Percentiles rank a stretch among this genome's conserved stretches.
phyloP scores from a whole-genome alignment of 129 eudicot genomes.

The Apium graveolens region DNA sequence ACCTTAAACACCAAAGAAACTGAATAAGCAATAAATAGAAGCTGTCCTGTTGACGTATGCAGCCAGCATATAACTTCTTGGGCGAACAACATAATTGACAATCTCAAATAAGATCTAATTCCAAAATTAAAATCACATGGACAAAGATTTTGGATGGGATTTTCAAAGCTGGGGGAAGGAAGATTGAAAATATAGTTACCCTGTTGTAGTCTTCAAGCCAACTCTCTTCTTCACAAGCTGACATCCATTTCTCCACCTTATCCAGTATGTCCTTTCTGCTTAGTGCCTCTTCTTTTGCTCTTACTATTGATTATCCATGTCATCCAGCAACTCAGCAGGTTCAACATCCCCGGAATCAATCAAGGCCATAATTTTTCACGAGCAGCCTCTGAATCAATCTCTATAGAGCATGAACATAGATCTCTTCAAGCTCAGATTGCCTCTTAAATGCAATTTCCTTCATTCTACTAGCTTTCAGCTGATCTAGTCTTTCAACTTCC shows the following conservation, averaged over 20 bases:
- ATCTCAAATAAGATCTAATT: no score
- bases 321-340: constrained; percentile 84
- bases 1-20: background rate
- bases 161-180: background rate
- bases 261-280: constrained; percentile 94
- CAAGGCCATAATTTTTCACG: constrained; percentile 57
- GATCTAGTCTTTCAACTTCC: constrained; percentile 91
- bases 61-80: background rate
- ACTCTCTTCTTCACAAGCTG: constrained; percentile 98
- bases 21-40: background rate
- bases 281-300: constrained; percentile 88
- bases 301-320: constrained; percentile 83
- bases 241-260: constrained; percentile 97
- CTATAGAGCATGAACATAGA: constrained; percentile 68
- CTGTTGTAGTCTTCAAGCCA: constrained; percentile 98
- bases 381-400: constrained; percentile 76
- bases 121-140: background rate
- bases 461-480: constrained; percentile 88
- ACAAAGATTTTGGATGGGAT: background rate
- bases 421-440: constrained; percentile 88
- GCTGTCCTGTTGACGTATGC: background rate
- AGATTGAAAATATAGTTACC: constrained; percentile 34
- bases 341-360: constrained; percentile 85
- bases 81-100: background rate
- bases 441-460: constrained; percentile 91